These are phyloP conservation scores for Polygonum aviculare DNA, from an alignment of 148 eudicot species.

Conservation along the genomic window DNA sequence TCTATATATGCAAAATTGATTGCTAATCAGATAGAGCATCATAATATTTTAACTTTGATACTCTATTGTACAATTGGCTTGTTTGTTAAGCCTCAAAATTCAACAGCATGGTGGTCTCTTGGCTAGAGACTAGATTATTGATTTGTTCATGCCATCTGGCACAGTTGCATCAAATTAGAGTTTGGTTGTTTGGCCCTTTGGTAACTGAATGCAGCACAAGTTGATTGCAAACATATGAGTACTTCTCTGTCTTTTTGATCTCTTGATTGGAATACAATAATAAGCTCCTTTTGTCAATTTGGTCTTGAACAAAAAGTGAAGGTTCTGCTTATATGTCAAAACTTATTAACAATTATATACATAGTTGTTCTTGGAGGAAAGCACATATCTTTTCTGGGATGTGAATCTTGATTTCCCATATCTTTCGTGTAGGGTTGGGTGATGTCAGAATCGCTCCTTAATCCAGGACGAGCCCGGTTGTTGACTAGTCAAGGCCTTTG, in stretches of 20 bases:
- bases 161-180: slow-evolving; percentile 5
- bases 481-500: slow-evolving; percentile 15
- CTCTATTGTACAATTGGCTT: background rate
- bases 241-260: background rate
- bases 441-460: slow-evolving; percentile 92
- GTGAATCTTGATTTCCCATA: background rate
- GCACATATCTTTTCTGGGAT: background rate
- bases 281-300: background rate
- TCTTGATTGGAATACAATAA: background rate
- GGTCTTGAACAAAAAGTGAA: background rate
- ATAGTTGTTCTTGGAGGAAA: background rate
- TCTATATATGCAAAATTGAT: background rate
- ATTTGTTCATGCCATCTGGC: background rate
- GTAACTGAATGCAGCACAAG: background rate
- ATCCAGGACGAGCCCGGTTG: slow-evolving; percentile 92
- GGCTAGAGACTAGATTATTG: background rate
- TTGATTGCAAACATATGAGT: background rate
- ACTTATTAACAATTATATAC: background rate
- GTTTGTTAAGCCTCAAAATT: background rate
- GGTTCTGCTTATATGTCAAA: background rate
- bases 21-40: background rate
- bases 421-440: slow-evolving; percentile 75
- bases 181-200: background rate
- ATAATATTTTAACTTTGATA: background rate
- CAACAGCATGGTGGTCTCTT: background rate